Evolutionary conservation across 2,329 filamentous ascomycete species (phyloP), one percentile per base, ranked within the genome.

Genomic region (Juglanconis oblonga): DNA sequence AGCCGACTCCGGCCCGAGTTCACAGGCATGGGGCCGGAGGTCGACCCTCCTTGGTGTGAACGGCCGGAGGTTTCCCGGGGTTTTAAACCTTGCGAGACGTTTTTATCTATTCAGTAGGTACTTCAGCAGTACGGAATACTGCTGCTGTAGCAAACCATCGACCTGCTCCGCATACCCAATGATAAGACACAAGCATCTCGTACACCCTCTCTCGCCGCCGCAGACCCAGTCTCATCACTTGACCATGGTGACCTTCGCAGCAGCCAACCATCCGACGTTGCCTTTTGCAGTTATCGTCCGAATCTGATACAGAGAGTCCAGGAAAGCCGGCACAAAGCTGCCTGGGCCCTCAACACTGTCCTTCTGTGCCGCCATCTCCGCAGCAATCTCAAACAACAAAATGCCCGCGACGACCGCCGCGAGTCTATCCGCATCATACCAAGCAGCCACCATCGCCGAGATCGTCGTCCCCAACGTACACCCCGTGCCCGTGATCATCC

Each of bases 401-500:
- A 96, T 75, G 0, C 82, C 93, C 0, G 91, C 86, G 1, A 96
- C 71, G 0, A 87, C 85, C 4, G 91, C 91, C 1, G 86, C 74
- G n/a, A 97, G 77, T 69, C 85, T 86, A 69, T 93, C 87, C 1
- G 29, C 45, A 2, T 78, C 75, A 1, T 76, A 67, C 57, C 83
- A 78, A 6, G 86, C 84, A 0, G 91, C 88, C 49, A 94, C 71
- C 71, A 89, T 88, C 55, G 90, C 88, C 24, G 90, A 91, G 52
- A 97, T 81, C 1, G 88, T 85, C 0, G 92, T 95, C 1, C 93
- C 94, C 6, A 97, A 81, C 5, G 90, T 89, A 73, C 94, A 98
- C 0, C 94, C 94, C 44, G 87, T 91, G 2, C 91, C 91, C 0
- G 91, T 95, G 57, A 95, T 85, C 63, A 80, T 76, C 24, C 86